Percentiles rank a stretch among this genome's conserved stretches.
Conservation (phyloP, 352 stramenopile species). For the Pythium volutum region DNA sequence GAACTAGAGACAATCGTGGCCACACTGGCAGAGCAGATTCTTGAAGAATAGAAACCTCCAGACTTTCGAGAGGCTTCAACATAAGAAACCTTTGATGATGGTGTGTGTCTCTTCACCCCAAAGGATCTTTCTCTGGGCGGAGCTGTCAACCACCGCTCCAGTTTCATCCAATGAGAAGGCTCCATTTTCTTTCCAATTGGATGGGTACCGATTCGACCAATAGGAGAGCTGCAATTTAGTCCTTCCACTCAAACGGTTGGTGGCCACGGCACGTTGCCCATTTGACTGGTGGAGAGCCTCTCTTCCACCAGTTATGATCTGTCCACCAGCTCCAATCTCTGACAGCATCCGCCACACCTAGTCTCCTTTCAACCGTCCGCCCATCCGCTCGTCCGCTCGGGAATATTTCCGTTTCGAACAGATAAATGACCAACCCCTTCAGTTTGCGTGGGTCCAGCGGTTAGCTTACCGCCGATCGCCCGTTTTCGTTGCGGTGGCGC, state of each 20-base stretch:
- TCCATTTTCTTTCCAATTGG: neutral
- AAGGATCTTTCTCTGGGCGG: conserved; percentile 8
- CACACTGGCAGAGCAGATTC: conserved; percentile 4
- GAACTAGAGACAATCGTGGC: conserved; percentile 34
- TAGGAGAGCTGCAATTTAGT: conserved; percentile 7
- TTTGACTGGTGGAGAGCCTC: conserved; percentile 29
- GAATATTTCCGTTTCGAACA: conserved; percentile 21
- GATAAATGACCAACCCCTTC: conserved; percentile 14
- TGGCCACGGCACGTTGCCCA: conserved; percentile 17
- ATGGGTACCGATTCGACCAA: conserved; percentile 2
- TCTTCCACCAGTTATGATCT: conserved; percentile 10
- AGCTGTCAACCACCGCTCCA: neutral
- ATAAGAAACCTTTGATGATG: neutral
- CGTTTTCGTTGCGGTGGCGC: conserved; percentile 5
- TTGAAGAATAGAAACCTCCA: neutral
- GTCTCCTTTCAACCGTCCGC: conserved; percentile 11
- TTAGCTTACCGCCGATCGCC: conserved; percentile 15
- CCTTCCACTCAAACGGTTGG: conserved; percentile 20
- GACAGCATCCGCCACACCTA: conserved; percentile 24
- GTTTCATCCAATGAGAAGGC: conserved; percentile 6
- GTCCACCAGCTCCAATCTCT: conserved; percentile 13
- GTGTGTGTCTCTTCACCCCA: conserved; percentile 26
- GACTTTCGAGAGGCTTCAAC: conserved; percentile 14
- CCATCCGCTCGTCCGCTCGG: conserved; percentile 11
- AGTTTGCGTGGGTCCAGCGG: neutral